A percentile compares a stretch with the other conserved stretches of the same genome.
These are phyloP conservation scores for Russula sp. DNA, from an alignment of 768 basidiomycete genomes.

Conservation along the genomic window DNA sequence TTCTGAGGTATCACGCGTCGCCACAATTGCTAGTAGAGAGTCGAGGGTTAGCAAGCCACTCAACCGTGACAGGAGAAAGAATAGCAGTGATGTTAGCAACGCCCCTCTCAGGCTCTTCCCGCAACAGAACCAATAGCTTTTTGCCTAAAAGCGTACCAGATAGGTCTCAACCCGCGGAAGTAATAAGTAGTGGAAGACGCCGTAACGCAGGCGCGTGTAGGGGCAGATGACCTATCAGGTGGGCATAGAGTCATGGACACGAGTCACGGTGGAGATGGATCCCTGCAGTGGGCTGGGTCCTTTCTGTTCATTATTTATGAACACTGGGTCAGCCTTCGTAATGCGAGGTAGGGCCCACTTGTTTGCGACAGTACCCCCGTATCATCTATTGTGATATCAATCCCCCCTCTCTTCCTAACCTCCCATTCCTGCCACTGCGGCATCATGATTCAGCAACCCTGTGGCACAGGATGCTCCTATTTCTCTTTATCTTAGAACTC, in stretches of 20 bases:
- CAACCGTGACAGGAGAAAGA: background rate
- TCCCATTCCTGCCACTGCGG: background rate
- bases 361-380: background rate
- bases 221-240: slow-evolving; percentile 21
- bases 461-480: background rate
- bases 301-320: slow-evolving; percentile 9
- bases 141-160: no score
- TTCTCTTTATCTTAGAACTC: background rate
- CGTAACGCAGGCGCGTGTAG: slow-evolving; percentile 4
- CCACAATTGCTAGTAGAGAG: background rate
- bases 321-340: background rate
- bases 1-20: no score
- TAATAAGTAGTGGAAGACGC: background rate
- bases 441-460: background rate
- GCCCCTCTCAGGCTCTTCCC: background rate
- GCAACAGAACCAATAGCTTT: background rate
- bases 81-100: background rate
- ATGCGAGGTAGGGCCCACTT: background rate
- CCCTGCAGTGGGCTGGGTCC: background rate
- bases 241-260: background rate
- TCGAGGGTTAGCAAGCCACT: background rate
- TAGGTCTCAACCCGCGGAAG: slow-evolving; percentile 1
- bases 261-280: background rate
- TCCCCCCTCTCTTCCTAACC: background rate
- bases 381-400: background rate